phyloP scores from a whole-genome alignment of 176 grass and related monocot genomes.

The Thalia dealbata region DNA sequence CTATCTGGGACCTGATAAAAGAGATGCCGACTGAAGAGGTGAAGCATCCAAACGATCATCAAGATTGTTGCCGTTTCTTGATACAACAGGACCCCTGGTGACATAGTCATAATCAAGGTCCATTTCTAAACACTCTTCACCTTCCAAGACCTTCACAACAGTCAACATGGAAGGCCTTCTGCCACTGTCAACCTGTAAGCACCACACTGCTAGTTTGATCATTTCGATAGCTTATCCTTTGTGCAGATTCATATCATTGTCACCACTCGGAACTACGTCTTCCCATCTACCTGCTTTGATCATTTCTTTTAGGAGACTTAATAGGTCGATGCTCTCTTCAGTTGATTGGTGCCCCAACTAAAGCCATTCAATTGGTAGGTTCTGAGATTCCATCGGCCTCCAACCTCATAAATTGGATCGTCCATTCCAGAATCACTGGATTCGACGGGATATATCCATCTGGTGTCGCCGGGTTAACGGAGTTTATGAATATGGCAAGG shows the following conservation, averaged over 20 bases:
- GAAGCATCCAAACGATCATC: slow-evolving; percentile 1
- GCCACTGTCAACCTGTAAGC: slow-evolving; percentile 37
- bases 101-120: slow-evolving; percentile 28
- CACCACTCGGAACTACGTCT: slow-evolving; percentile 25
- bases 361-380: too few relatives aligned
- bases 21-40: slow-evolving; percentile 9
- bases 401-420: too few relatives aligned
- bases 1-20: slow-evolving; percentile 31
- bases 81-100: neutral
- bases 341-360: too few relatives aligned
- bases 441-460: too few relatives aligned
- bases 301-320: slow-evolving; percentile 33
- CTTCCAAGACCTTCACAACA: slow-evolving; percentile 40
- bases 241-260: slow-evolving; percentile 17
- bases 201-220: slow-evolving; percentile 55
- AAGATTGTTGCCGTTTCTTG: neutral
- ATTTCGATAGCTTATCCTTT: slow-evolving; percentile 27
- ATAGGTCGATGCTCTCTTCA: slow-evolving; percentile 32
- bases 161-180: slow-evolving; percentile 45
- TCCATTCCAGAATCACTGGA: too few relatives aligned
- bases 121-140: slow-evolving; percentile 7
- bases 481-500: too few relatives aligned
- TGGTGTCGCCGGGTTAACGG: too few relatives aligned
- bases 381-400: too few relatives aligned
- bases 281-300: slow-evolving; percentile 11